phyloP scores from a whole-genome alignment of 441 rosid genomes.

The Jatropha multifida region DNA sequence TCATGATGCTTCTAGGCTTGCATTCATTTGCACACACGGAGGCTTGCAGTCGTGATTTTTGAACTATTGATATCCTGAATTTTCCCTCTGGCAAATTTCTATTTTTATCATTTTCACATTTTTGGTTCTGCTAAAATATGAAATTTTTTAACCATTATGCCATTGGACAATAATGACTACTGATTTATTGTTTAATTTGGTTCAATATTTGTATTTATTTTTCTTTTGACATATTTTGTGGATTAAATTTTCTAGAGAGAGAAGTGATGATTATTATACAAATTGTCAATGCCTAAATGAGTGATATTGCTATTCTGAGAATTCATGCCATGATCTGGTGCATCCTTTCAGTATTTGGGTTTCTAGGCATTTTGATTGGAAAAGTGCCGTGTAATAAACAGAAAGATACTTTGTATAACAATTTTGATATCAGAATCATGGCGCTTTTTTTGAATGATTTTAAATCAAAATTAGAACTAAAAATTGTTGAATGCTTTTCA shows the following conservation, averaged over 20 bases:
- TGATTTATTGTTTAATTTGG: too few relatives aligned
- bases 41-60: too few relatives aligned
- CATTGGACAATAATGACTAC: too few relatives aligned
- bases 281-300: conserved; percentile 4
- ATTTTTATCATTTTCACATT: not conserved
- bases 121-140: not conserved
- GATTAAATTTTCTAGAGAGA: not conserved
- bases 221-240: too few relatives aligned
- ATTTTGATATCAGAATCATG: not conserved
- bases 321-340: conserved; percentile 11
- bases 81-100: too few relatives aligned
- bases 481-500: not conserved
- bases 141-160: not conserved
- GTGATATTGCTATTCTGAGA: conserved; percentile 12
- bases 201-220: too few relatives aligned
- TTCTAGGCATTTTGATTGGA: not conserved
- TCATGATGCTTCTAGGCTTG: too few relatives aligned
- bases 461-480: too few relatives aligned
- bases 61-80: too few relatives aligned
- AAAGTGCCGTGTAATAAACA: not conserved
- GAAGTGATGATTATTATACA: conserved; percentile 9
- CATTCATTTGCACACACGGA: too few relatives aligned
- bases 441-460: too few relatives aligned
- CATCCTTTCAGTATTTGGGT: not conserved
- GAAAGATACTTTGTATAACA: not conserved